phyloP scores from a whole-genome alignment of 306 rosid species.

The Rosa lucieae region DNA sequence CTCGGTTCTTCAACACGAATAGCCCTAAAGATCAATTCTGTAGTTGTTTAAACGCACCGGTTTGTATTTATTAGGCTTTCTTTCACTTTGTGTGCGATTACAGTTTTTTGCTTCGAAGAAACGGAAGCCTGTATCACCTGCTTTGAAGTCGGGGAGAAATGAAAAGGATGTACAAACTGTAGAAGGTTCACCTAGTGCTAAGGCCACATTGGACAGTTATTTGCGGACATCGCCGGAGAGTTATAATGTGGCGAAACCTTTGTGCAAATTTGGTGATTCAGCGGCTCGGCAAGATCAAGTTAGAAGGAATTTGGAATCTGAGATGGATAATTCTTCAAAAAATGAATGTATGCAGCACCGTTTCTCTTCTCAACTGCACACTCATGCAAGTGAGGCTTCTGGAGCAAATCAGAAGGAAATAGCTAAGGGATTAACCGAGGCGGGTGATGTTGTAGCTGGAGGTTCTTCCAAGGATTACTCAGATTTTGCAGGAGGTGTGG shows the following conservation, averaged over 20 bases:
- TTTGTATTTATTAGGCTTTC: constrained; percentile 8
- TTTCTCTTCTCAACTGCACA: constrained; percentile 27
- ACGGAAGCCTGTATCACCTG: constrained; percentile 64
- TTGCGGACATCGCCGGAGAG: constrained; percentile 57
- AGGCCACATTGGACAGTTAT: constrained; percentile 61
- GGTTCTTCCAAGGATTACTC: constrained; percentile 27
- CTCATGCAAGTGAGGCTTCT: constrained; percentile 18
- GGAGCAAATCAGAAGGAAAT: constrained; percentile 27
- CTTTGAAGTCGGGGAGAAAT: constrained; percentile 44
- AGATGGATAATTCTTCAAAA: constrained; percentile 39
- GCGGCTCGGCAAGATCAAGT: constrained; percentile 35
- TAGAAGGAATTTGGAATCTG: constrained; percentile 52
- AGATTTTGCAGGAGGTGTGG: constrained; percentile 29
- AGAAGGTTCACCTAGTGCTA: constrained; percentile 71
- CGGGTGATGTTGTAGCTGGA: constrained; percentile 30
- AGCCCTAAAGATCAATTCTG: background rate
- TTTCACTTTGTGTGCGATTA: background rate
- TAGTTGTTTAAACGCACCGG: background rate
- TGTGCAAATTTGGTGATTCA: constrained; percentile 7
- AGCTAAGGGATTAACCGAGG: constrained; percentile 16
- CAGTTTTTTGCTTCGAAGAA: constrained; percentile 91
- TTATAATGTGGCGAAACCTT: constrained; percentile 19
- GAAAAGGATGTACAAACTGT: constrained; percentile 47
- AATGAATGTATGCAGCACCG: constrained; percentile 34
- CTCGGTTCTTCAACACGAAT: background rate